Evolutionary conservation across 2,329 filamentous ascomycete genomes (phyloP).

Genomic region (Epichloe hybrida): DNA sequence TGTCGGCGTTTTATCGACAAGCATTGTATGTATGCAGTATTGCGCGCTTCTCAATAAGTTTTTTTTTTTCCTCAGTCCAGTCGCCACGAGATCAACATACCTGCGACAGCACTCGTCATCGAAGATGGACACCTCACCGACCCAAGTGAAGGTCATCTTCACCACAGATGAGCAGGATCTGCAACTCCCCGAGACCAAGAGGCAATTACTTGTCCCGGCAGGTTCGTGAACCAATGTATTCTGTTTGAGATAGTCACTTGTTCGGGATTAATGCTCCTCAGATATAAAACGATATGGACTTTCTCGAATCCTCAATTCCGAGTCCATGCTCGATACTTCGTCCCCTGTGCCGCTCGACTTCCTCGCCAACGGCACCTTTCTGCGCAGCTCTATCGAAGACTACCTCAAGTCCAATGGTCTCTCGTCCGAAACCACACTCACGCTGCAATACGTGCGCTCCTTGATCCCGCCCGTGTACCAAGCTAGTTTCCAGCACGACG

Average conservation of each 20-base stretch:
- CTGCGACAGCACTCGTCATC: background rate
- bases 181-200: slow-evolving; percentile 47
- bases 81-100: background rate
- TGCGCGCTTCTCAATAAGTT: too few relatives aligned
- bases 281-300: slow-evolving; percentile 59
- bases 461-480: slow-evolving; percentile 80
- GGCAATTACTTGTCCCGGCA: slow-evolving; percentile 48
- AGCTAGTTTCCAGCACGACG: slow-evolving; percentile 89
- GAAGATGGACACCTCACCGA: slow-evolving; percentile 25
- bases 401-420: slow-evolving; percentile 79
- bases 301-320: slow-evolving; percentile 57
- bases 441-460: slow-evolving; percentile 85
- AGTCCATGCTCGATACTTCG: slow-evolving; percentile 53
- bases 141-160: slow-evolving; percentile 55
- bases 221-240: slow-evolving; percentile 22
- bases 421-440: slow-evolving; percentile 74
- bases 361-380: slow-evolving; percentile 83
- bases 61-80: too few relatives aligned
- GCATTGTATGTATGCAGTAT: background rate
- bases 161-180: slow-evolving; percentile 49
- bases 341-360: slow-evolving; percentile 78
- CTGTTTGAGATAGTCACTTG: too few relatives aligned
- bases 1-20: background rate
- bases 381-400: slow-evolving; percentile 79
- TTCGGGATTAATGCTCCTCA: slow-evolving; percentile 13